phyloP scores from a whole-genome alignment of 2,329 filamentous ascomycete species.

The Penicillium sp. region DNA sequence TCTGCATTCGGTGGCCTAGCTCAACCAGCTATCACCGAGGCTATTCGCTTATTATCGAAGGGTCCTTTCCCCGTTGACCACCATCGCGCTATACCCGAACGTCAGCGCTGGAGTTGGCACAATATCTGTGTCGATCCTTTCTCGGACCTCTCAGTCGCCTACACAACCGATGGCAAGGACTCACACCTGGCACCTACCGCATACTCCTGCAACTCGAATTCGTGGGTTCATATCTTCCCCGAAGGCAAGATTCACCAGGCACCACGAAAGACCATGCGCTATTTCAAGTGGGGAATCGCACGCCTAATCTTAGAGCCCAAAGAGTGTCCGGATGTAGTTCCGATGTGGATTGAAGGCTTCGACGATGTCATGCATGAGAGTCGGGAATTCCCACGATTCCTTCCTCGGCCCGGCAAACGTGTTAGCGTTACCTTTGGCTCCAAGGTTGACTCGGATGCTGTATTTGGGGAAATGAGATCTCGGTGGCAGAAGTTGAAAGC shows the following conservation, averaged over 20 bases:
- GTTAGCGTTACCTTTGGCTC: conserved; percentile 56
- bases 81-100: conserved; percentile 39
- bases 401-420: conserved; percentile 74
- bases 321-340: conserved; percentile 81
- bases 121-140: conserved; percentile 49
- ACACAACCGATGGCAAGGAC: conserved; percentile 40
- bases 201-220: conserved; percentile 65
- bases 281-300: conserved; percentile 97
- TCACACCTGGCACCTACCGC: conserved; percentile 68
- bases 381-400: conserved; percentile 71
- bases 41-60: conserved; percentile 76
- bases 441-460: conserved; percentile 66
- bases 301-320: conserved; percentile 86
- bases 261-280: conserved; percentile 73
- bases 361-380: conserved; percentile 86
- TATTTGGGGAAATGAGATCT: conserved; percentile 73
- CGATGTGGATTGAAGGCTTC: conserved; percentile 91
- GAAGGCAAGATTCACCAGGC: conserved; percentile 94
- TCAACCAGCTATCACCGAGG: conserved; percentile 83
- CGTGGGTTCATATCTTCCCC: conserved; percentile 94
- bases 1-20: conserved; percentile 80
- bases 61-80: conserved; percentile 54
- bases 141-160: conserved; percentile 43
- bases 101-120: conserved; percentile 37
- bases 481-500: conserved; percentile 69